Conservation (phyloP, 2,329 filamentous ascomycete species). For the Neofusicoccum sp. region DNA sequence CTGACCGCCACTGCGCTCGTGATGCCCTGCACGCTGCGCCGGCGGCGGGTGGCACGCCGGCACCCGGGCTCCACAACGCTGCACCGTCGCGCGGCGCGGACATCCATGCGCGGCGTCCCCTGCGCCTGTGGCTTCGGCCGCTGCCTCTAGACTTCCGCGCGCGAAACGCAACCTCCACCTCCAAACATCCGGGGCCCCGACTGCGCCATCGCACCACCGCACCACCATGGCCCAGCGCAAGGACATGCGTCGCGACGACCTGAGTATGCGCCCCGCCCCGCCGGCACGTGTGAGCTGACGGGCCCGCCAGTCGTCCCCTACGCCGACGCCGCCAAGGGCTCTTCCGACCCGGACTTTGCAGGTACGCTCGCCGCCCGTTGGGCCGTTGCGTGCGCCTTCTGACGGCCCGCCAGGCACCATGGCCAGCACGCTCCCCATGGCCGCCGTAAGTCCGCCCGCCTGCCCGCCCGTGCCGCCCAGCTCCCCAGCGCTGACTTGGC, state of each 20-base stretch:
- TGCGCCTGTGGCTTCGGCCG: constrained; percentile 16
- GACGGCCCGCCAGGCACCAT: constrained; percentile 54
- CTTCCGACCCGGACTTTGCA: constrained; percentile 67
- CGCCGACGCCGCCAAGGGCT: constrained; percentile 71
- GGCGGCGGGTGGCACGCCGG: constrained; percentile 4
- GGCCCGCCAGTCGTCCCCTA: constrained; percentile 76
- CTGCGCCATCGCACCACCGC: constrained; percentile 19
- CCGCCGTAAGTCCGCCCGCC: constrained; percentile 61
- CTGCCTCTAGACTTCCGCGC: constrained; percentile 11
- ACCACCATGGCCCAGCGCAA: constrained; percentile 67
- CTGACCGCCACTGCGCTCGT: constrained; percentile 9
- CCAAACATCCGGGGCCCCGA: constrained; percentile 23
- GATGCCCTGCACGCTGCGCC: neutral
- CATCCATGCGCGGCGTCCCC: constrained; percentile 5
- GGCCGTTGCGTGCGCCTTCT: neutral
- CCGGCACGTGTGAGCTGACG: constrained; percentile 11
- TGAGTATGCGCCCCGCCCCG: constrained; percentile 59
- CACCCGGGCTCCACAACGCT: constrained; percentile 7
- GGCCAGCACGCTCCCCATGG: constrained; percentile 88
- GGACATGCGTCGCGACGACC: constrained; percentile 74
- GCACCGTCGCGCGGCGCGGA: constrained; percentile 1
- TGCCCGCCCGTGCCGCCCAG: neutral
- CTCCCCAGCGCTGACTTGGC: constrained; percentile 30
- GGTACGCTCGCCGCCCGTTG: constrained; percentile 51
- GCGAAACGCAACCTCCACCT: constrained; percentile 8